Evolutionary conservation across 148 eudicot genomes (phyloP).

Genomic region (Rhododendron williamsianum): DNA sequence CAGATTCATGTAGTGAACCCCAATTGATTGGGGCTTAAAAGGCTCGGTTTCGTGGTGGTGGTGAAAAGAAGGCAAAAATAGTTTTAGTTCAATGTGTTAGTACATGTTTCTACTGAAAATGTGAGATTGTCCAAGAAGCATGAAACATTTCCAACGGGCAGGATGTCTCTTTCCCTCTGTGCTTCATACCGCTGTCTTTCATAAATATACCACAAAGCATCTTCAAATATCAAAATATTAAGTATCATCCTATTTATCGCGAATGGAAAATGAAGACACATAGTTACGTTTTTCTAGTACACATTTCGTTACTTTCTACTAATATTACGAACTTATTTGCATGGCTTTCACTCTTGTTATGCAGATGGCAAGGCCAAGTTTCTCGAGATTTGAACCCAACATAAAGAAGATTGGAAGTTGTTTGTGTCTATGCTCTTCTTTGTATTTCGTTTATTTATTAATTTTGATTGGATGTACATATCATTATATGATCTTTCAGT

Average conservation of each 20-base stretch:
- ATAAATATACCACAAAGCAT: background rate
- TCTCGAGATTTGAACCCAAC: constrained; percentile 59
- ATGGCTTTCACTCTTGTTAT: constrained; percentile 6
- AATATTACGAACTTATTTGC: background rate
- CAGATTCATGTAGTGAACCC: background rate
- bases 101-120: background rate
- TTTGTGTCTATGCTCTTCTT: constrained; percentile 17
- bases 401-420: constrained; percentile 20
- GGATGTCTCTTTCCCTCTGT: background rate
- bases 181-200: background rate
- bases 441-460: constrained; percentile 25
- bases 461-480: constrained; percentile 49
- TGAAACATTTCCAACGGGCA: too few relatives aligned
- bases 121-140: background rate
- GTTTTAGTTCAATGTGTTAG: background rate
- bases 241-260: background rate
- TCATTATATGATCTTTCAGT: constrained; percentile 9
- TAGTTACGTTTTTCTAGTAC: background rate
- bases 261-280: background rate
- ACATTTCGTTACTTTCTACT: too few relatives aligned
- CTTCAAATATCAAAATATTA: background rate
- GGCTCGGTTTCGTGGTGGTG: background rate
- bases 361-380: constrained; percentile 98
- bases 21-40: background rate
- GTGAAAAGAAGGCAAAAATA: background rate